A percentile compares a stretch with the other conserved stretches of the same genome.
Evolutionary conservation across 1,284 basidiomycete genomes (phyloP).

Genomic region (Sporisorium exsertum): DNA sequence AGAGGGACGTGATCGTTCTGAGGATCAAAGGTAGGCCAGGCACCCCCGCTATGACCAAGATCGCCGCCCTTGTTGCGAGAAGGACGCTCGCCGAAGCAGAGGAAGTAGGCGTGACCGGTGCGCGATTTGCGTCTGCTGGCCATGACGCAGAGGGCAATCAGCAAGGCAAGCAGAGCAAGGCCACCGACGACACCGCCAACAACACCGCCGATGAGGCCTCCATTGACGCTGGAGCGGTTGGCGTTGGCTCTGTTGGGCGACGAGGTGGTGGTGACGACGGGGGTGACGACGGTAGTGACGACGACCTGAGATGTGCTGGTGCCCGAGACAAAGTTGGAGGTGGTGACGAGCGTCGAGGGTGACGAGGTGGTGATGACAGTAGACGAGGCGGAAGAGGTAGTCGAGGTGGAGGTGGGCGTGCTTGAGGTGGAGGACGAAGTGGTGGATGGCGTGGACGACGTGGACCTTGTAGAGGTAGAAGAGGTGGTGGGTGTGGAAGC

Average conservation of each 20-base stretch:
- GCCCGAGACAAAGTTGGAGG: conserved; percentile 40
- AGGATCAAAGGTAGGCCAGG: conserved; percentile 59
- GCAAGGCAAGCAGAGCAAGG: conserved; percentile 42
- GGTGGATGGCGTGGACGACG: conserved; percentile 11
- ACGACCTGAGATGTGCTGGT: conserved; percentile 46
- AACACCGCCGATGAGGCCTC: conserved; percentile 58
- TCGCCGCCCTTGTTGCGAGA: conserved; percentile 30
- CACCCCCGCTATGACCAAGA: conserved; percentile 43
- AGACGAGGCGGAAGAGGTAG: conserved; percentile 19
- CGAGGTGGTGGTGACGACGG: conserved; percentile 39
- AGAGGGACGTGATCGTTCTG: conserved; percentile 30
- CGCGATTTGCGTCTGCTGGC: conserved; percentile 47
- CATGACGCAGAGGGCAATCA: conserved; percentile 45
- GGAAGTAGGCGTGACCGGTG: conserved; percentile 59
- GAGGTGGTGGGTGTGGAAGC: conserved; percentile 24
- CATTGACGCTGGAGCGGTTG: conserved; percentile 48
- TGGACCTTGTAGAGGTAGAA: conserved; percentile 11
- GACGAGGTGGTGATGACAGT: conserved; percentile 42
- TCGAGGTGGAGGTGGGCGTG: conserved; percentile 19
- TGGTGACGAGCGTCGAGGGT: conserved; percentile 33
- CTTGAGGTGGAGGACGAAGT: conserved; percentile 24
- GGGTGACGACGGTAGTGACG: conserved; percentile 31
- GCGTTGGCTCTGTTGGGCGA: conserved; percentile 14
- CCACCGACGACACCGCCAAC: conserved; percentile 63
- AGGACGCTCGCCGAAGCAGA: conserved; percentile 58